phyloP scores from a whole-genome alignment of 257 asterid species.

The Paraleonurus japonicus region DNA sequence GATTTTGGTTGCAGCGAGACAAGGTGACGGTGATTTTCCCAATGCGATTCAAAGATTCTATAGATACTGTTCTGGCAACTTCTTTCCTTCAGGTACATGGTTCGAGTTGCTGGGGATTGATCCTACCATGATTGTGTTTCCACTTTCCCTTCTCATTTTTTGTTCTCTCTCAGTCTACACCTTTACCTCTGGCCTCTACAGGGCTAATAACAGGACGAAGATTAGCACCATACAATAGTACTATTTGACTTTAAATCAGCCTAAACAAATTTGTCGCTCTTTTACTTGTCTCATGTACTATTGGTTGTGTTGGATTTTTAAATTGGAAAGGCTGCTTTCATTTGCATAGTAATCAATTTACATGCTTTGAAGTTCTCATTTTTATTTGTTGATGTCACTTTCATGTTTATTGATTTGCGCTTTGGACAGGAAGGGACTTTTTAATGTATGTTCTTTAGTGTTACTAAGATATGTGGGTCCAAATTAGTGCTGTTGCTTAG shows the following conservation, averaged over 20 bases:
- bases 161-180: not conserved
- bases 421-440: not conserved
- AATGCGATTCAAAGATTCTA: slow-evolving; percentile 86
- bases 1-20: slow-evolving; percentile 52
- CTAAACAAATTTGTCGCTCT: not conserved
- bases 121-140: slow-evolving; percentile 4
- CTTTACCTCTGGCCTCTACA: slow-evolving; percentile 3
- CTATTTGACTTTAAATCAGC: not conserved
- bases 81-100: slow-evolving; percentile 83
- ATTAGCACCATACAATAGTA: not conserved
- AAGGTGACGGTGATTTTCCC: slow-evolving; percentile 80
- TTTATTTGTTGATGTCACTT: not conserved
- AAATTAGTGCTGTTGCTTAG: slow-evolving; percentile 5
- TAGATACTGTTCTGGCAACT: slow-evolving; percentile 81
- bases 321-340: slow-evolving; percentile 6
- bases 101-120: slow-evolving; percentile 1
- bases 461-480: not conserved
- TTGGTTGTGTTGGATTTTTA: not conserved
- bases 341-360: not conserved
- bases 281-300: not conserved
- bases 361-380: slow-evolving; percentile 2
- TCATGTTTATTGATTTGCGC: not conserved
- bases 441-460: slow-evolving; percentile 4
- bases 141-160: not conserved
- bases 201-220: not conserved